Evolutionary conservation across 1,284 basidiomycete genomes (phyloP).

Genomic region (Ustilago lituana): DNA sequence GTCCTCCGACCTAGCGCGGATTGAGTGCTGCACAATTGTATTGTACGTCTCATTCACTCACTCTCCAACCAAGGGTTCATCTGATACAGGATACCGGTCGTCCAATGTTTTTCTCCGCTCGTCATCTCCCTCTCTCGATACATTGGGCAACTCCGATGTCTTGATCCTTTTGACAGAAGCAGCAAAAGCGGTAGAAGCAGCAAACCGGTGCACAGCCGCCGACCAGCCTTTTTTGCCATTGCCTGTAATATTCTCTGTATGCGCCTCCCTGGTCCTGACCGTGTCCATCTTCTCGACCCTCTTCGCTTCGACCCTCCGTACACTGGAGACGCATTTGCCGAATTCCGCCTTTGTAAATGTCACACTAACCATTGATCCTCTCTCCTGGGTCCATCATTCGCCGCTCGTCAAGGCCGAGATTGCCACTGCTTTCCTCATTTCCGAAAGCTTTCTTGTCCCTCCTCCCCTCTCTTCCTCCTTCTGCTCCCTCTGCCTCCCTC

Average conservation of each 20-base stretch:
- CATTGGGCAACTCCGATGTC: background rate
- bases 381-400: conserved; percentile 13
- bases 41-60: conserved; percentile 1
- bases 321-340: conserved; percentile 10
- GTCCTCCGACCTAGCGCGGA: conserved; percentile 35
- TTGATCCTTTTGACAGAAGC: conserved; percentile 4
- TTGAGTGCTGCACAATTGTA: conserved; percentile 12
- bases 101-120: no score
- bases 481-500: background rate
- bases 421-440: no score
- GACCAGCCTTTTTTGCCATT: no score
- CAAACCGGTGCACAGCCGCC: no score
- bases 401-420: background rate
- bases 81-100: no score
- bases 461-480: background rate
- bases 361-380: conserved; percentile 8
- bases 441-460: background rate
- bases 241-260: no score
- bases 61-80: background rate
- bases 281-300: no score
- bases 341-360: no score
- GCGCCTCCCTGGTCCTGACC: no score
- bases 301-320: background rate
- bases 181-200: no score
- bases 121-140: no score